Percentiles rank a stretch among this genome's conserved stretches.
Evolutionary conservation across 1,284 basidiomycete genomes (phyloP).

Genomic region (Mycosarcoma mackinlayi): DNA sequence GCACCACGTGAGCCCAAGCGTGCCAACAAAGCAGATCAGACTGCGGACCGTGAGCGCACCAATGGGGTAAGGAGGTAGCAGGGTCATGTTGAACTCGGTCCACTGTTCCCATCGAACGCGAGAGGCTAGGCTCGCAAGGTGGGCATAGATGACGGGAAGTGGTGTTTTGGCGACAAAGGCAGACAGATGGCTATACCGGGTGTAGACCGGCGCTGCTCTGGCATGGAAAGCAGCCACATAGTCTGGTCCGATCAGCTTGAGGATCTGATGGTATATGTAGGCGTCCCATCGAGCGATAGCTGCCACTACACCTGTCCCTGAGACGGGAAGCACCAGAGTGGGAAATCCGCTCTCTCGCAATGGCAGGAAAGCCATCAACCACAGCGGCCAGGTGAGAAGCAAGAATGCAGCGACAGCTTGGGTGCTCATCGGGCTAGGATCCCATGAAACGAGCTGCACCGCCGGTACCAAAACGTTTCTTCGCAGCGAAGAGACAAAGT

Average conservation of each 20-base stretch:
- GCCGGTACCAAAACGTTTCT: slow-evolving; percentile 51
- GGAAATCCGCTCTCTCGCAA: slow-evolving; percentile 39
- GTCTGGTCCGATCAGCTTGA: slow-evolving; percentile 25
- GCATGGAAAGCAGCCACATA: slow-evolving; percentile 17
- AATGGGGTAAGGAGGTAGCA: slow-evolving; percentile 64
- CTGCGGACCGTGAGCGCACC: slow-evolving; percentile 60
- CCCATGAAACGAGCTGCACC: slow-evolving; percentile 52
- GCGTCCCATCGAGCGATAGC: background rate
- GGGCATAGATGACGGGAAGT: slow-evolving; percentile 12
- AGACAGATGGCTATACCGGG: slow-evolving; percentile 10
- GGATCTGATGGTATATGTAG: slow-evolving; percentile 19
- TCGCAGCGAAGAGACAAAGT: slow-evolving; percentile 56
- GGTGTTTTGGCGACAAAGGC: slow-evolving; percentile 22
- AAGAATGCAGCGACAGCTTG: slow-evolving; percentile 56
- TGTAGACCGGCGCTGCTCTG: slow-evolving; percentile 27
- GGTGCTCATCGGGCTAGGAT: slow-evolving; percentile 44
- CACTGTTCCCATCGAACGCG: slow-evolving; percentile 28
- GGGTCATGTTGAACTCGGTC: slow-evolving; percentile 40
- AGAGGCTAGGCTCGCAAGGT: slow-evolving; percentile 1
- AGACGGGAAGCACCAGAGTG: slow-evolving; percentile 41
- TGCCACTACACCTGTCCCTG: slow-evolving; percentile 27
- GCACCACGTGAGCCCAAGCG: slow-evolving; percentile 64
- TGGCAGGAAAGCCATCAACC: slow-evolving; percentile 61
- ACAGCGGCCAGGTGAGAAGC: slow-evolving; percentile 63
- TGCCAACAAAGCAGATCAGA: slow-evolving; percentile 58